phyloP scores from a whole-genome alignment of 2,329 filamentous ascomycete genomes.

The Boeremia exigua region DNA sequence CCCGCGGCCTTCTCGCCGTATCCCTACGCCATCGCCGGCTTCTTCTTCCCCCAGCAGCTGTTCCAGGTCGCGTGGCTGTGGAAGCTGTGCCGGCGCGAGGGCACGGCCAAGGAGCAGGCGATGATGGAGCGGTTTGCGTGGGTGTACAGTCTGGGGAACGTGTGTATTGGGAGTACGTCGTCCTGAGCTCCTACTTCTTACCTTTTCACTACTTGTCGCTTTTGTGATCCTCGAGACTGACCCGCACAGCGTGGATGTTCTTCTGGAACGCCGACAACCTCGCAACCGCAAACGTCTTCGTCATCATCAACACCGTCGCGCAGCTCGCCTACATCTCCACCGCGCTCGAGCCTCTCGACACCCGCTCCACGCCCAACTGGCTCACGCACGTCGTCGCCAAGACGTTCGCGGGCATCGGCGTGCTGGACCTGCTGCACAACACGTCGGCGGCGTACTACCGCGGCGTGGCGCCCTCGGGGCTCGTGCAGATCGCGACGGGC shows the following conservation, averaged over 20 bases:
- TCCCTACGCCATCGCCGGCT: conserved; percentile 64
- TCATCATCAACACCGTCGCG: conserved; percentile 60
- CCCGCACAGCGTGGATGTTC: conserved; percentile 62
- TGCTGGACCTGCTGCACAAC: conserved; percentile 66
- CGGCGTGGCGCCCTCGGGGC: conserved; percentile 53
- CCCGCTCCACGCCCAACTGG: conserved; percentile 56
- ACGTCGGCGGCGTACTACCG: conserved; percentile 62
- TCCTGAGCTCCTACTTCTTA: no score
- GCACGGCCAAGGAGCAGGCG: conserved; percentile 53
- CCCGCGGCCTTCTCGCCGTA: conserved; percentile 65
- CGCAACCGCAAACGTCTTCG: conserved; percentile 61
- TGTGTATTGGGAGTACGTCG: conserved; percentile 65
- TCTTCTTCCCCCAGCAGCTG: conserved; percentile 67
- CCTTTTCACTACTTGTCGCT: not conserved
- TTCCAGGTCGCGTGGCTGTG: conserved; percentile 66
- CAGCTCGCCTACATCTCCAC: conserved; percentile 63
- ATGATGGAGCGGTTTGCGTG: conserved; percentile 62
- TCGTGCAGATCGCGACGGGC: conserved; percentile 61
- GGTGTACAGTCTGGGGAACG: conserved; percentile 62
- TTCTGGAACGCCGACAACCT: conserved; percentile 64
- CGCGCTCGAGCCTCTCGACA: conserved; percentile 58
- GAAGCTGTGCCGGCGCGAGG: conserved; percentile 58
- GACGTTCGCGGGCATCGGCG: conserved; percentile 66
- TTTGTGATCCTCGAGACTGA: no score
- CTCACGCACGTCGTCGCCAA: conserved; percentile 65